phyloP scores from a whole-genome alignment of 2,329 filamentous ascomycete species.

The Penicillium crustosum region DNA sequence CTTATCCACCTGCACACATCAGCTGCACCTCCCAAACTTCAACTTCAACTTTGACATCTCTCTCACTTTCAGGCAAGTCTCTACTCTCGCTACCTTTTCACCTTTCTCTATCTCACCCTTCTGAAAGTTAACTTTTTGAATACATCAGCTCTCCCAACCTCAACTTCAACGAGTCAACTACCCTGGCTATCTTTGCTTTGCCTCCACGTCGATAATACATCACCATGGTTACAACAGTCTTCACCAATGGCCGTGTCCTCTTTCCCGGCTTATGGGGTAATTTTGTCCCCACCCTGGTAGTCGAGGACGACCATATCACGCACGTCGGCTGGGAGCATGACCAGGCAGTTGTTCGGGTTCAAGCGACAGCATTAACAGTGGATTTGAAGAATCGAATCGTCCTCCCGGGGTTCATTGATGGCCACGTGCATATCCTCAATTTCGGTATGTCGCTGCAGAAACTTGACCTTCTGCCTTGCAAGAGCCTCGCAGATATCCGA shows the following conservation, averaged over 20 bases:
- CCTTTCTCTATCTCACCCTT: no score
- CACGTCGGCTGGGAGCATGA: conserved; percentile 41
- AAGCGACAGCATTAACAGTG: conserved; percentile 17
- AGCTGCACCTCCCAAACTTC: background rate
- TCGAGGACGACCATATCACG: conserved; percentile 42
- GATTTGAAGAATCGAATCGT: conserved; percentile 42
- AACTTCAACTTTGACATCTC: background rate
- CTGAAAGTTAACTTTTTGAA: no score
- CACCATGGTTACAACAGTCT: conserved; percentile 15
- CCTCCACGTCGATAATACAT: background rate
- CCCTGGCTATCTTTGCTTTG: background rate
- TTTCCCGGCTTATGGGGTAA: background rate
- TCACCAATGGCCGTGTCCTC: conserved; percentile 31
- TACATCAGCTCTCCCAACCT: no score
- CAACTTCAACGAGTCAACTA: background rate
- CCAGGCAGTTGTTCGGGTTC: conserved; percentile 14
- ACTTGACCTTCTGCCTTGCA: conserved; percentile 44
- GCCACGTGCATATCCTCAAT: conserved; percentile 50
- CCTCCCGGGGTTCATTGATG: conserved; percentile 51
- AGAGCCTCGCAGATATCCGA: conserved; percentile 45
- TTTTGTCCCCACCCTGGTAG: conserved; percentile 34
- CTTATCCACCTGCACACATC: background rate
- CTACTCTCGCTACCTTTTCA: background rate
- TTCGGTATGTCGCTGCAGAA: conserved; percentile 49
- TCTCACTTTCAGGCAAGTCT: background rate